Conservation (phyloP, 768 basidiomycete species). For the Lentinula lateritia region DNA sequence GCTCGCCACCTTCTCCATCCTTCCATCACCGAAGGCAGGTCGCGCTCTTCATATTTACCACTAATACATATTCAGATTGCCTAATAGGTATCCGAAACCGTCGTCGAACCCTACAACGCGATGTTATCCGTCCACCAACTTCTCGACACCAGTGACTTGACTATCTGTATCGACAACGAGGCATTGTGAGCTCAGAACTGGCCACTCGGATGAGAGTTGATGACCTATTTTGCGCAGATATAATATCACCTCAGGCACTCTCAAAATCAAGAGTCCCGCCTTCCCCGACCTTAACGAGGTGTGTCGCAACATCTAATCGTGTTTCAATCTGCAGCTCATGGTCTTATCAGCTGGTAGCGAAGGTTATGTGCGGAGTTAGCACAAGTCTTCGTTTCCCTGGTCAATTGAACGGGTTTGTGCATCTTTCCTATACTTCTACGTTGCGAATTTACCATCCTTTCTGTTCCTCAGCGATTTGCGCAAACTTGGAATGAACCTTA, state of each 20-base stretch:
- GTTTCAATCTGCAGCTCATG: not conserved
- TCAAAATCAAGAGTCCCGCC: constrained; percentile 58
- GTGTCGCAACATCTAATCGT: not conserved
- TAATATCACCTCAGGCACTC: constrained; percentile 58
- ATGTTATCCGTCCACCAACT: constrained; percentile 83
- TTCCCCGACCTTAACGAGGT: constrained; percentile 71
- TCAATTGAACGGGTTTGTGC: constrained; percentile 75
- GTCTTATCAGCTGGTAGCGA: constrained; percentile 57
- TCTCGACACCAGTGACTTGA: constrained; percentile 82
- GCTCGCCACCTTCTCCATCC: constrained; percentile 49
- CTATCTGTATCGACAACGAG: constrained; percentile 84
- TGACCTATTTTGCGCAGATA: constrained; percentile 39
- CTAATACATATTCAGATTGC: too few species aligned
- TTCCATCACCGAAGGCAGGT: constrained; percentile 46
- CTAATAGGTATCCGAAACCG: constrained; percentile 44
- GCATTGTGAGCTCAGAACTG: constrained; percentile 50
- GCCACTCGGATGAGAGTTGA: too few species aligned
- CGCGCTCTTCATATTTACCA: not conserved
- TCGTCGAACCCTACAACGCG: constrained; percentile 79
- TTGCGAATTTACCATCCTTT: not conserved
- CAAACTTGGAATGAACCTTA: constrained; percentile 88
- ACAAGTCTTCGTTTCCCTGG: constrained; percentile 93
- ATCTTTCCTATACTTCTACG: not conserved
- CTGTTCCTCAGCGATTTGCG: constrained; percentile 59
- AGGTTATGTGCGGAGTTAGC: constrained; percentile 93